A percentile compares a stretch with the other conserved stretches of the same genome.
phyloP scores from a whole-genome alignment of 2,329 filamentous ascomycete genomes.

The Sordariomycetes sp. region DNA sequence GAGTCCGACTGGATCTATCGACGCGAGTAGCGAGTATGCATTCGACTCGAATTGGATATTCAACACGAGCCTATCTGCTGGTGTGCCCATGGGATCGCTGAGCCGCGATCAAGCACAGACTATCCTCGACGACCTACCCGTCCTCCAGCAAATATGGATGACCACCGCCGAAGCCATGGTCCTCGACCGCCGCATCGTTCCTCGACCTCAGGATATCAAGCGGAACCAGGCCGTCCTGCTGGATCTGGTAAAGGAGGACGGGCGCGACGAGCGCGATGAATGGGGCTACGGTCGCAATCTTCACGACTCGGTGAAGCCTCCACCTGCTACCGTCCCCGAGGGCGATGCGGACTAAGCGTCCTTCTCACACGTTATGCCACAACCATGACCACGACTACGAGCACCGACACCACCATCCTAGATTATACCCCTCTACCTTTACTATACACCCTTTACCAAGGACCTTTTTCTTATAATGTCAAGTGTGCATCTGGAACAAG shows the following conservation, averaged over 20 bases:
- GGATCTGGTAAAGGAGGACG: slow-evolving; percentile 55
- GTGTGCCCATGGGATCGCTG: slow-evolving; percentile 53
- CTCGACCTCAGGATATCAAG: slow-evolving; percentile 50
- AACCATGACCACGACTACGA: too few species aligned
- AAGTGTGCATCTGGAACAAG: neutral
- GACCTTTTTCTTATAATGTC: neutral
- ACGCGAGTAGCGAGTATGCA: slow-evolving; percentile 14
- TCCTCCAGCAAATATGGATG: slow-evolving; percentile 53
- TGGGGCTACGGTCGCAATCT: slow-evolving; percentile 50
- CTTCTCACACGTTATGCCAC: too few species aligned
- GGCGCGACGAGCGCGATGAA: slow-evolving; percentile 48
- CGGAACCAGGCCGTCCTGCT: slow-evolving; percentile 53
- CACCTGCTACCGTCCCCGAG: slow-evolving; percentile 39
- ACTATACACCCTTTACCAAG: too few species aligned
- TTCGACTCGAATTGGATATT: slow-evolving; percentile 38
- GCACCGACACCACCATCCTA: too few species aligned
- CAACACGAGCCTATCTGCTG: slow-evolving; percentile 48
- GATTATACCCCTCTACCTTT: too few species aligned
- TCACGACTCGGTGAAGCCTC: slow-evolving; percentile 46
- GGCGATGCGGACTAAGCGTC: slow-evolving; percentile 38
- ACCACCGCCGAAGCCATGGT: slow-evolving; percentile 54
- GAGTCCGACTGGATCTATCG: slow-evolving; percentile 19
- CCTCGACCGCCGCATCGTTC: slow-evolving; percentile 48
- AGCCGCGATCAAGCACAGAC: slow-evolving; percentile 38
- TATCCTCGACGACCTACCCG: slow-evolving; percentile 45